Conservation (phyloP, 1,139 yeast species). For the Sugiyamaella xylanicola region DNA sequence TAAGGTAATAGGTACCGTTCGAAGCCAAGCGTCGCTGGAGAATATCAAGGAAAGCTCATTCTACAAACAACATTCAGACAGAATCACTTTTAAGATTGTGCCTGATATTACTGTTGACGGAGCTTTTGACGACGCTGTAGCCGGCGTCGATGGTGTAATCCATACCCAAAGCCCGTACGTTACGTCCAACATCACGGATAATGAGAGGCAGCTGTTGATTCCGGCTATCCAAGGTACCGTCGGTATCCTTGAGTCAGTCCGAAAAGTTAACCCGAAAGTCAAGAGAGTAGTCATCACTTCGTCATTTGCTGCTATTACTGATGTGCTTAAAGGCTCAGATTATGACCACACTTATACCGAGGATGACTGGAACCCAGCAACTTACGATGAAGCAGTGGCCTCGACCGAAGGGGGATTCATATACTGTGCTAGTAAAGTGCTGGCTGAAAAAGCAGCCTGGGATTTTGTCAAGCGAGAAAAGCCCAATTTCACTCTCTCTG, state of each 20-base stretch:
- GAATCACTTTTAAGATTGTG: slow-evolving; percentile 52
- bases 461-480: slow-evolving; percentile 43
- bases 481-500: slow-evolving; percentile 46
- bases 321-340: slow-evolving; percentile 18
- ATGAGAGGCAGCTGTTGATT: slow-evolving; percentile 37
- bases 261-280: slow-evolving; percentile 49
- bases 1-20: slow-evolving; percentile 7
- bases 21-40: slow-evolving; percentile 6
- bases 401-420: slow-evolving; percentile 5
- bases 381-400: slow-evolving; percentile 13
- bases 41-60: background rate
- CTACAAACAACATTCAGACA: slow-evolving; percentile 21
- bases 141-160: slow-evolving; percentile 54
- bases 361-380: slow-evolving; percentile 18
- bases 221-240: slow-evolving; percentile 57
- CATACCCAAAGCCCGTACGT: slow-evolving; percentile 65
- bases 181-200: slow-evolving; percentile 40
- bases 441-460: slow-evolving; percentile 52
- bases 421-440: slow-evolving; percentile 12
- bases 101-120: slow-evolving; percentile 49
- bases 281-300: slow-evolving; percentile 56
- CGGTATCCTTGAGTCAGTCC: slow-evolving; percentile 46
- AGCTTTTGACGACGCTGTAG: slow-evolving; percentile 57
- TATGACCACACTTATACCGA: slow-evolving; percentile 15
- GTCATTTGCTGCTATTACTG: slow-evolving; percentile 49